Base-by-base conservation (phyloP, 2,329 filamentous ascomycete genomes). In the Alternaria burnsii region DNA sequence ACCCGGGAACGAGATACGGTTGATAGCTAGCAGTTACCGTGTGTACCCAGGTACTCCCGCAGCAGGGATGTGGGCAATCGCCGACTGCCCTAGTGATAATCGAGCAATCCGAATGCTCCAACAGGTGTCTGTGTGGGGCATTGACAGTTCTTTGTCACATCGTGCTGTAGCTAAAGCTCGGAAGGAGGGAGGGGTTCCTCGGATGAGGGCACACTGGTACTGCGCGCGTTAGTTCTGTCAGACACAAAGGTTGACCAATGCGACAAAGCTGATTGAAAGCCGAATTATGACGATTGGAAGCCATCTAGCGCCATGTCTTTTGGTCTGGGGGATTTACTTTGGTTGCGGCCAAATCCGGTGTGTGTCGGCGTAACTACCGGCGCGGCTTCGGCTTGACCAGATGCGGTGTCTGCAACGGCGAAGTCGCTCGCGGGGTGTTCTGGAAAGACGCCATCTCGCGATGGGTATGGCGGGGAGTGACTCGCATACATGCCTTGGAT, bases 171-270 rank as follows among this genome's bases (percentile, higher is more conserved):
- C 62, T 61, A 55, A 59, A 57, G 56, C 26, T 41, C 44, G 51
- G 22, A 44, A 18, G 30, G 58, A 68, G 62, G 64, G 69, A 72
- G 65, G 69, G 69, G 69, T 64, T 59, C 41, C 46, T 47, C 41
- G 58, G 51, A 36, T 48, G 30, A 11, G 30, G 53, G 50, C 40
- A 63, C 38, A 41, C 18, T 59, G 65, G 62, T 62, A 62, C 57
- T 62, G 60, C 55, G 24, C 58, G 62, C 62, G 56, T 56, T 70
- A 66, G 63, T 44, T 59, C 38, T 48, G 47, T 41, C 46, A 36
- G 24, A 38, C 40, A 50, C 41, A 59, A 46, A 55, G 24, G 48
- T 53, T 42, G 71, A 65, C 73, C 73, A 76, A 76, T 76, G 58
- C 61, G 41, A 55, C 40, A 42, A 43, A 46, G 34, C 36, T 52